Percentiles rank a stretch among this genome's conserved stretches.
phyloP scores from a whole-genome alignment of 2,329 filamentous ascomycete genomes.

The Pseudocercospora vitis region DNA sequence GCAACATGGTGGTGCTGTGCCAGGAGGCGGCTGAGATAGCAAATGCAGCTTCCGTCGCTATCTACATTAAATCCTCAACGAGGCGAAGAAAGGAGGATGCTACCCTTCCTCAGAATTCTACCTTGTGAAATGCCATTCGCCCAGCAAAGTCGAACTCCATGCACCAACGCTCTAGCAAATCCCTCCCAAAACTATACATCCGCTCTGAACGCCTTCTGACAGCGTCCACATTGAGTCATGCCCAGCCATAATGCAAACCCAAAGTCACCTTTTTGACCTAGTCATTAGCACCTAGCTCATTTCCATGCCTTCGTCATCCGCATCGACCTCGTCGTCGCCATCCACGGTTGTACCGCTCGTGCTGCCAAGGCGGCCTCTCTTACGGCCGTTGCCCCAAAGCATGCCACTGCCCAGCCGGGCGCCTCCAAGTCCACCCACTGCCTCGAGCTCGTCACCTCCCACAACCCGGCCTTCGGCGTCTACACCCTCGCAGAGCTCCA shows the following conservation, averaged over 20 bases:
- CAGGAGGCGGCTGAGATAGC: background rate
- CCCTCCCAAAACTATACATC: background rate
- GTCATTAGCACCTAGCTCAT: conserved; percentile 20
- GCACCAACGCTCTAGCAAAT: background rate
- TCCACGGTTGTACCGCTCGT: conserved; percentile 47
- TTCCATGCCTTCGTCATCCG: conserved; percentile 38
- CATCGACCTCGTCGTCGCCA: conserved; percentile 37
- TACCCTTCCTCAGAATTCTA: background rate
- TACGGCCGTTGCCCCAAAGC: conserved; percentile 41
- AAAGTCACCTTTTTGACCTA: too few species aligned
- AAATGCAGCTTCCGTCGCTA: background rate
- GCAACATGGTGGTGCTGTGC: background rate
- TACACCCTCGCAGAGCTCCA: conserved; percentile 90
- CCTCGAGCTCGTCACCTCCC: conserved; percentile 77
- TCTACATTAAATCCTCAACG: background rate
- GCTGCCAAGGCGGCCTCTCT: conserved; percentile 46
- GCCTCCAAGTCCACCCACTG: conserved; percentile 55
- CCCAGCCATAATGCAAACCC: too few species aligned
- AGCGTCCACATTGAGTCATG: background rate
- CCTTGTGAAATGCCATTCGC: background rate
- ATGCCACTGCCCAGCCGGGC: conserved; percentile 46
- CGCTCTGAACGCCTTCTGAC: background rate
- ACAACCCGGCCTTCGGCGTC: conserved; percentile 90
- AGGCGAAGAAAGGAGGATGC: too few species aligned
- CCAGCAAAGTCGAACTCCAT: background rate